These are phyloP conservation scores for Sugiyamaella sp. DNA, from an alignment of 1,139 yeast species.

Conservation along the genomic window DNA sequence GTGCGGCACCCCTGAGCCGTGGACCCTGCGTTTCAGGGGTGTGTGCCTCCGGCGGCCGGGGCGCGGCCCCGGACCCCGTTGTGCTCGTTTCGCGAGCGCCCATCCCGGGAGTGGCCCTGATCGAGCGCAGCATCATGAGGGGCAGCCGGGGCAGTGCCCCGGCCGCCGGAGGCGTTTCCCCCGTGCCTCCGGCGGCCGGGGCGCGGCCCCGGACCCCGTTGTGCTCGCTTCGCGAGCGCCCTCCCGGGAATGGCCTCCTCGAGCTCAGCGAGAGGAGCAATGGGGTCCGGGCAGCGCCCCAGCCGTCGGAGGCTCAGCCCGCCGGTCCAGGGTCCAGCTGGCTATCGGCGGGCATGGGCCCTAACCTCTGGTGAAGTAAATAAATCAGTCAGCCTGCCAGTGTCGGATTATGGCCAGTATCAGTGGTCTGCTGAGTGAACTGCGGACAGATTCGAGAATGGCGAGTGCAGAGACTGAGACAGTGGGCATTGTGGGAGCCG, in stretches of 20 bases:
- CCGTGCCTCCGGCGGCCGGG: too few species aligned
- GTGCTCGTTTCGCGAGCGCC: background rate
- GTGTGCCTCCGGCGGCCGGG: too few species aligned
- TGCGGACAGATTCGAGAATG: too few species aligned
- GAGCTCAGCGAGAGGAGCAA: background rate
- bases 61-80: background rate
- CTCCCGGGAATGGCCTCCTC: background rate
- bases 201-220: background rate
- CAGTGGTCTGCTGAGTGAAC: too few species aligned
- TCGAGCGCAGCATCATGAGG: background rate
- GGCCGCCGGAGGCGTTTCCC: conserved; percentile 5
- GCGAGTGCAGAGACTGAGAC: background rate
- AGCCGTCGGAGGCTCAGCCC: background rate
- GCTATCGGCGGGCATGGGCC: background rate
- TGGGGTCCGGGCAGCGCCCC: conserved; percentile 3
- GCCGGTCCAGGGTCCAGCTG: background rate
- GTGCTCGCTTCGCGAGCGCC: background rate
- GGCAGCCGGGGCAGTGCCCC: background rate
- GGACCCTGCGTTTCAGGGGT: too few species aligned
- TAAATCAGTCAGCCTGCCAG: background rate
- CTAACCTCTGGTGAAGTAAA: background rate
- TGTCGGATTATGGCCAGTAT: background rate
- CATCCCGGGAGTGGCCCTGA: background rate
- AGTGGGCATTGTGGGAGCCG: conserved; percentile 57
- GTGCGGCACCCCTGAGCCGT: background rate